Percentiles rank a stretch among this genome's conserved stretches.
phyloP scores from a whole-genome alignment of 768 basidiomycete genomes.

The Tulasnella sp. region DNA sequence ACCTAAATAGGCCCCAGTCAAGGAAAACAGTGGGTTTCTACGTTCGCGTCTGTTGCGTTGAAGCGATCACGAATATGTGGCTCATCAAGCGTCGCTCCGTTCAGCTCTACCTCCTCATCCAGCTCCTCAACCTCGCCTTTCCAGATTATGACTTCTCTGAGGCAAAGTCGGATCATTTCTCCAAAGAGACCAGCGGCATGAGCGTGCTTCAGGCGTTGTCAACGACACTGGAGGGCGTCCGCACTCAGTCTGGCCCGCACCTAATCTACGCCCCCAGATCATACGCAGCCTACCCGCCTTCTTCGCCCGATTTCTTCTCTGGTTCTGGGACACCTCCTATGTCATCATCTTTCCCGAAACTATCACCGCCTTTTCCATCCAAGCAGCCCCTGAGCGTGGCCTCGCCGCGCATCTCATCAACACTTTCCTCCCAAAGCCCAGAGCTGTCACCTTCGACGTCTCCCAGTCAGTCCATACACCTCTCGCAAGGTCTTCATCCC shows the following conservation, averaged over 20 bases:
- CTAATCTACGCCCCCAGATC: conserved; percentile 54
- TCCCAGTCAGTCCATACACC: conserved; percentile 26
- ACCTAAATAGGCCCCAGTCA: conserved; percentile 71
- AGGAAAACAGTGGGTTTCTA: conserved; percentile 51
- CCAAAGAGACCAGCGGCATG: conserved; percentile 53
- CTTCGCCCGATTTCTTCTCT: conserved; percentile 36
- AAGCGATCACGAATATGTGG: neutral
- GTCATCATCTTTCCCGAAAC: neutral
- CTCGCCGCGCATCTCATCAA: neutral
- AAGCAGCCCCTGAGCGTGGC: neutral
- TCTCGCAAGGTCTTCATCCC: conserved; percentile 77
- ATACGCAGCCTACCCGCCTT: conserved; percentile 78
- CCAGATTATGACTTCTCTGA: conserved; percentile 97
- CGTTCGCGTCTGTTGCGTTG: neutral
- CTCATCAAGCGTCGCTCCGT: neutral
- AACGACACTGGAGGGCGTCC: conserved; percentile 64
- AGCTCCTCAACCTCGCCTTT: conserved; percentile 92
- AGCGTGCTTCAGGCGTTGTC: conserved; percentile 75
- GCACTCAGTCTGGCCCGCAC: conserved; percentile 39
- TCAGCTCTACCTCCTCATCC: conserved; percentile 80
- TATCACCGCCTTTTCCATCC: neutral
- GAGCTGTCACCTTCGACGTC: too few relatives aligned
- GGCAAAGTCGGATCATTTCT: conserved; percentile 82
- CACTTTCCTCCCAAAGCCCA: too few relatives aligned
- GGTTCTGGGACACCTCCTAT: conserved; percentile 17